phyloP scores from a whole-genome alignment of 257 asterid genomes.

The Fraxinus pennsylvanica region DNA sequence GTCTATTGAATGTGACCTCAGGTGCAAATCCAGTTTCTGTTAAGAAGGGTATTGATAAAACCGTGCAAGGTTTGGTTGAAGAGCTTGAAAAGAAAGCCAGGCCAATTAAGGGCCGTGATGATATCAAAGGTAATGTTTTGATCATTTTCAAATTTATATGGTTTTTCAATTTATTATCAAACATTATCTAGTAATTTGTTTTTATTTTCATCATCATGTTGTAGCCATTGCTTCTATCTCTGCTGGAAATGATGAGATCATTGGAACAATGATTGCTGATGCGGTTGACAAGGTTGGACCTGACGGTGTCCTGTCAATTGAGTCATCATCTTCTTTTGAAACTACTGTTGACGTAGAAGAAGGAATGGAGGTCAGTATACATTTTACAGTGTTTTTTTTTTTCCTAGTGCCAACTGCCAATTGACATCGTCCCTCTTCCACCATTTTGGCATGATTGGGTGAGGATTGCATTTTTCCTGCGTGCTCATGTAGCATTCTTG shows the following conservation, averaged over 20 bases:
- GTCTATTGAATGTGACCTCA: conserved; percentile 87
- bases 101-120: conserved; percentile 93
- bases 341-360: conserved; percentile 97
- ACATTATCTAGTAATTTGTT: conserved; percentile 2
- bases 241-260: conserved; percentile 84
- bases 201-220: conserved; percentile 7
- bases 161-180: neutral
- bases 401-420: neutral
- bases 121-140: conserved; percentile 66
- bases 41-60: conserved; percentile 91
- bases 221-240: conserved; percentile 93
- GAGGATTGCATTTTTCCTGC: neutral
- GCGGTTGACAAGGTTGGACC: conserved; percentile 99
- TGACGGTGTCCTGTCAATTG: conserved; percentile 94
- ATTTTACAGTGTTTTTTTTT: neutral
- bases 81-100: conserved; percentile 90
- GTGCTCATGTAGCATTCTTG: neutral
- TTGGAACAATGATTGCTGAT: conserved; percentile 89
- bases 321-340: conserved; percentile 94
- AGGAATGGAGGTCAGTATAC: conserved; percentile 90
- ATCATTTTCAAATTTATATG: neutral
- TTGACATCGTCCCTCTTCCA: neutral
- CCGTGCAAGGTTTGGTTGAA: conserved; percentile 64
- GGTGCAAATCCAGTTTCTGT: conserved; percentile 95
- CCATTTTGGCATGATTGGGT: neutral